Conservation (phyloP, 352 stramenopile genomes). For the Pythium phragmiticola region DNA sequence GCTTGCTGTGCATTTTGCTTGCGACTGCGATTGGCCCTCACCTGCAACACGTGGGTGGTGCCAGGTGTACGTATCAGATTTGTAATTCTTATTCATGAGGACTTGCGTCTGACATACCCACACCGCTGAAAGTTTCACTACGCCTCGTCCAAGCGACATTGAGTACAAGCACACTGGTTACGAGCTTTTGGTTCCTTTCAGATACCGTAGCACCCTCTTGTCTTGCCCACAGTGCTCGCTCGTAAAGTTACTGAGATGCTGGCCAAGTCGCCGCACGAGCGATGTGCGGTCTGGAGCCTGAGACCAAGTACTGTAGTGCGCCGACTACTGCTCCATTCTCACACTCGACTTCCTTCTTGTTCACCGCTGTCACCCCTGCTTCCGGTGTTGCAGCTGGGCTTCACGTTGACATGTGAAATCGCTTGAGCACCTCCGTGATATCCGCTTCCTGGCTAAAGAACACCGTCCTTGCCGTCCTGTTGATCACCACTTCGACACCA, state of each 20-base stretch:
- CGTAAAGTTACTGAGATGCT: slow-evolving; percentile 12
- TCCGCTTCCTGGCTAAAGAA: slow-evolving; percentile 20
- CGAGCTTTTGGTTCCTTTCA: slow-evolving; percentile 4
- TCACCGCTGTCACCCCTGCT: neutral
- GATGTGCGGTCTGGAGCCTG: slow-evolving; percentile 27
- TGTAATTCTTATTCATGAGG: too few relatives aligned
- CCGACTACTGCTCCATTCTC: too few relatives aligned
- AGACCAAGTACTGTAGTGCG: slow-evolving; percentile 25
- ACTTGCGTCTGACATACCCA: too few relatives aligned
- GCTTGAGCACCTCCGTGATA: slow-evolving; percentile 11
- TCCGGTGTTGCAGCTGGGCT: slow-evolving; percentile 15
- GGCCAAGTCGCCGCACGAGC: slow-evolving; percentile 17
- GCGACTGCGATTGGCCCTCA: too few relatives aligned
- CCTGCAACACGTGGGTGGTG: too few relatives aligned
- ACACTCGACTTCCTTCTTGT: neutral
- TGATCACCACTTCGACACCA: slow-evolving; percentile 15
- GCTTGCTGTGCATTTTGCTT: too few relatives aligned
- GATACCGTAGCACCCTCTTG: slow-evolving; percentile 18
- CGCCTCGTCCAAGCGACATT: too few relatives aligned
- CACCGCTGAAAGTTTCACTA: too few relatives aligned
- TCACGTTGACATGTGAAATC: slow-evolving; percentile 11
- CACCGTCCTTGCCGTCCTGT: neutral
- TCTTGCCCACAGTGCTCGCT: slow-evolving; percentile 3
- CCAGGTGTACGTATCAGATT: too few relatives aligned
- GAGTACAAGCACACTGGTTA: too few relatives aligned